phyloP scores from a whole-genome alignment of 2,329 filamentous ascomycete species.

The Fusarium humuli region DNA sequence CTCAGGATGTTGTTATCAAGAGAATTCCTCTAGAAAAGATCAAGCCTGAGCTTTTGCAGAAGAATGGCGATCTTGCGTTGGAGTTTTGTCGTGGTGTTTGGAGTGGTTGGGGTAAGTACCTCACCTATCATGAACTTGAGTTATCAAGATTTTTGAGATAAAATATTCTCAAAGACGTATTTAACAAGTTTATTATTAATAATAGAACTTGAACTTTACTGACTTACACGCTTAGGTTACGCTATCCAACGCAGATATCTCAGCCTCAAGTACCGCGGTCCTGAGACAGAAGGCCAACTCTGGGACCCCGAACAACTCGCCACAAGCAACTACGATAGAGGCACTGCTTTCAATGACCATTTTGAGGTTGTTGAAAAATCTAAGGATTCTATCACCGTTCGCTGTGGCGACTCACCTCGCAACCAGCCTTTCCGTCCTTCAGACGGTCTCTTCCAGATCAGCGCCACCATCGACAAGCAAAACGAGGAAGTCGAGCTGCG shows the following conservation, averaged over 20 bases:
- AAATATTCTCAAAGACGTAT: too few species aligned
- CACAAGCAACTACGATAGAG: conserved; percentile 68
- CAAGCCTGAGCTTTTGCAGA: conserved; percentile 72
- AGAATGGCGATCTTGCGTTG: conserved; percentile 67
- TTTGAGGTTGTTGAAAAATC: conserved; percentile 78
- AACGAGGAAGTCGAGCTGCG: conserved; percentile 71
- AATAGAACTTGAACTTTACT: background rate
- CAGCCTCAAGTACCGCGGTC: conserved; percentile 67
- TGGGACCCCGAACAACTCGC: conserved; percentile 69
- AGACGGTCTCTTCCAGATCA: conserved; percentile 76
- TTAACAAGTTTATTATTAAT: too few species aligned
- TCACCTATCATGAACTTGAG: background rate
- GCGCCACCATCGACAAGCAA: conserved; percentile 68
- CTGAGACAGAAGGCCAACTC: conserved; percentile 71
- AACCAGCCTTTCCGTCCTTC: conserved; percentile 65
- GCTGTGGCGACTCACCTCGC: conserved; percentile 74
- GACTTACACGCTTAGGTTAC: conserved; percentile 58
- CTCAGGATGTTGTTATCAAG: conserved; percentile 73
- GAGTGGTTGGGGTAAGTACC: conserved; percentile 68
- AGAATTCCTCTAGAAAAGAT: conserved; percentile 72
- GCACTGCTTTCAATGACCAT: conserved; percentile 75
- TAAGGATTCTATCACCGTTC: conserved; percentile 68
- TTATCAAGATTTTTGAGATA: rapidly evolving
- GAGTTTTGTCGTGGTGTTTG: conserved; percentile 76
- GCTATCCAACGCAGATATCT: conserved; percentile 69